A percentile compares a stretch with the other conserved stretches of the same genome.
Conservation (phyloP, 768 basidiomycete species). For the Chiua virens region DNA sequence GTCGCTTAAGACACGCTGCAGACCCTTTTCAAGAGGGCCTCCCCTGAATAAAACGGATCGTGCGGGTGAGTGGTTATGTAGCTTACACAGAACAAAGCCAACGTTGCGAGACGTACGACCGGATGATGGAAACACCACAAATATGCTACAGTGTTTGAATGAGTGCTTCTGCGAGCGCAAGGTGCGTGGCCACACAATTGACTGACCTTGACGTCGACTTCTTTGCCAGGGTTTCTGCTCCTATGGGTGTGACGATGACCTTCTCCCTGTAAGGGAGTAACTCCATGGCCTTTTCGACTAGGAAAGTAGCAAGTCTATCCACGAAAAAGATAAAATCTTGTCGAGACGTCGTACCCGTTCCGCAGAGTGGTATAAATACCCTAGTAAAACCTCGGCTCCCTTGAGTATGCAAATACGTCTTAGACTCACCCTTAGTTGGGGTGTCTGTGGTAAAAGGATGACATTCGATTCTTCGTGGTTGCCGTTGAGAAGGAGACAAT, state of each 20-base stretch:
- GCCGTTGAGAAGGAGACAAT: slow-evolving; percentile 36
- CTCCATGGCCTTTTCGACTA: slow-evolving; percentile 84
- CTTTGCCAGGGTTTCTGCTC: slow-evolving; percentile 57
- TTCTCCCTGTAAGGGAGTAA: slow-evolving; percentile 70
- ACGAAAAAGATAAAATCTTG: slow-evolving; percentile 94
- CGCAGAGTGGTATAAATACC: slow-evolving; percentile 89
- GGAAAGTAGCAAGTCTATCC: slow-evolving; percentile 79
- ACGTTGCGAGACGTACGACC: slow-evolving; percentile 59
- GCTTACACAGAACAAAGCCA: not conserved
- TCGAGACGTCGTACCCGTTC: slow-evolving; percentile 60
- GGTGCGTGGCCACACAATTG: not conserved
- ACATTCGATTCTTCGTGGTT: slow-evolving; percentile 51
- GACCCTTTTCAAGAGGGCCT: slow-evolving; percentile 86
- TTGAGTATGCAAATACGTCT: not conserved
- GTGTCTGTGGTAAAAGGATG: slow-evolving; percentile 71
- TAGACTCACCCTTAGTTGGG: slow-evolving; percentile 67
- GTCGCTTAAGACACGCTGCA: slow-evolving; percentile 85
- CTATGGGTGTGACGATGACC: slow-evolving; percentile 68
- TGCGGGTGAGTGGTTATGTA: not conserved
- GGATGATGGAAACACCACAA: slow-evolving; percentile 87
- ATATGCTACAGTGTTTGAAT: slow-evolving; percentile 47
- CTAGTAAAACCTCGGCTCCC: slow-evolving; percentile 37
- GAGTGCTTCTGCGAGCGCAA: not conserved
- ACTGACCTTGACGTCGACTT: slow-evolving; percentile 57
- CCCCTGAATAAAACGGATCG: slow-evolving; percentile 49